A percentile compares a stretch with the other conserved stretches of the same genome.
Evolutionary conservation across 352 stramenopile genomes (phyloP).

Genomic region (Poterioochromonas sp.): DNA sequence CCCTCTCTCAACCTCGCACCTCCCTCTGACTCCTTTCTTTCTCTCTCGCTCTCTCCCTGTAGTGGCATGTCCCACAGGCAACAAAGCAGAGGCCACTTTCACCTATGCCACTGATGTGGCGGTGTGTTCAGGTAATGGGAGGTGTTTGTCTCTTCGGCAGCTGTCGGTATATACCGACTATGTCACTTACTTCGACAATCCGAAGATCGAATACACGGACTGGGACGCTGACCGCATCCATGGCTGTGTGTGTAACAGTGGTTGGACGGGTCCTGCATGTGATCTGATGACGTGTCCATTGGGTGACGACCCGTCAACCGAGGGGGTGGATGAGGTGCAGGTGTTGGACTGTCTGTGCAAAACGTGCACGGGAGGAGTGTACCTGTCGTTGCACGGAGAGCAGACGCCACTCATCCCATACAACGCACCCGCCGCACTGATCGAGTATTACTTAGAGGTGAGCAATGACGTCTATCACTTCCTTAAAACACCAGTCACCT

Average conservation of each 20-base stretch:
- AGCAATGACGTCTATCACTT: no score
- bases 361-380: not conserved
- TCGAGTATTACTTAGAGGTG: not conserved
- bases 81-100: constrained; percentile 36
- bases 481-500: not conserved
- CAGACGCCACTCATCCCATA: not conserved
- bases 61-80: constrained; percentile 31
- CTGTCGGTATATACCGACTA: constrained; percentile 1
- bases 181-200: not conserved
- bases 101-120: constrained; percentile 32
- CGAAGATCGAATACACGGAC: constrained; percentile 38
- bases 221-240: constrained; percentile 72
- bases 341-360: constrained; percentile 19
- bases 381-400: not conserved
- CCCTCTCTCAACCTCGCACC: not conserved
- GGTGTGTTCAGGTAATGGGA: constrained; percentile 27
- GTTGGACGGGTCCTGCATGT: constrained; percentile 43
- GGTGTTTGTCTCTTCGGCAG: constrained; percentile 5
- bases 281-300: not conserved
- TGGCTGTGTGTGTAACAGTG: constrained; percentile 68
- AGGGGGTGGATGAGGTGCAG: not conserved
- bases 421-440: not conserved
- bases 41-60: not conserved
- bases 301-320: constrained; percentile 4
- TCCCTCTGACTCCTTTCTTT: not conserved